Evolutionary conservation across 1,284 basidiomycete genomes (phyloP).

Genomic region (Apiotrichum sp.): DNA sequence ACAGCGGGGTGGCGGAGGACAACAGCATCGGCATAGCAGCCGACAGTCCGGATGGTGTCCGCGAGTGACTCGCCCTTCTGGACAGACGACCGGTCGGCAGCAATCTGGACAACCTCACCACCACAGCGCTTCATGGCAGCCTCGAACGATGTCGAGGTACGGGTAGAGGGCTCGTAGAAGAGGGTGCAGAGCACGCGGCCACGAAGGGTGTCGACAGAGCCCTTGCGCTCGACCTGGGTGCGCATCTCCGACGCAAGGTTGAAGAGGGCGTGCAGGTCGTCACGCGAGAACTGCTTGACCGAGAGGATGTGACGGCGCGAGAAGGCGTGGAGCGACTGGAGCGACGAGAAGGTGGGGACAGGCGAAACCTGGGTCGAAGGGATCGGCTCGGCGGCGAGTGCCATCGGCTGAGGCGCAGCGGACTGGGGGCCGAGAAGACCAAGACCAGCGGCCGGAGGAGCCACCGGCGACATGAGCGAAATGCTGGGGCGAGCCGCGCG

Average conservation of each 20-base stretch:
- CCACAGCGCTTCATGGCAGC: constrained; percentile 98
- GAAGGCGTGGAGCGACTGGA: constrained; percentile 63
- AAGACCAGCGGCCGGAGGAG: constrained; percentile 14
- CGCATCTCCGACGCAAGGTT: constrained; percentile 95
- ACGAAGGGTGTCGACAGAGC: constrained; percentile 80
- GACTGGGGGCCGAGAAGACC: constrained; percentile 13
- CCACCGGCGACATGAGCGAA: constrained; percentile 11
- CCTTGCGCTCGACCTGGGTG: constrained; percentile 85
- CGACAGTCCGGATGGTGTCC: constrained; percentile 91
- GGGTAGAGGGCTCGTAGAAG: constrained; percentile 97
- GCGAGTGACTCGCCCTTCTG: constrained; percentile 89
- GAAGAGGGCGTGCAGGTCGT: constrained; percentile 91
- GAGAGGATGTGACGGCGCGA: constrained; percentile 85
- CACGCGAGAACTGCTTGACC: constrained; percentile 86
- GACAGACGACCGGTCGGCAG: constrained; percentile 77
- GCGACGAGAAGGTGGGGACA: constrained; percentile 48
- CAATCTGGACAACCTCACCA: constrained; percentile 84
- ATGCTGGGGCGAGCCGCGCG: constrained; percentile 32
- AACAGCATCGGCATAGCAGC: constrained; percentile 92
- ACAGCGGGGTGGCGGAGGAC: constrained; percentile 91
- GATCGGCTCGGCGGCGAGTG: constrained; percentile 24
- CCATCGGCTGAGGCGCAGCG: constrained; percentile 35
- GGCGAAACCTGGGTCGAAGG: constrained; percentile 13
- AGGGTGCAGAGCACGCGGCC: constrained; percentile 90
- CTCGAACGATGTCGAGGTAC: constrained; percentile 95